phyloP scores from a whole-genome alignment of 768 basidiomycete species.

The Saitozyma sp. region DNA sequence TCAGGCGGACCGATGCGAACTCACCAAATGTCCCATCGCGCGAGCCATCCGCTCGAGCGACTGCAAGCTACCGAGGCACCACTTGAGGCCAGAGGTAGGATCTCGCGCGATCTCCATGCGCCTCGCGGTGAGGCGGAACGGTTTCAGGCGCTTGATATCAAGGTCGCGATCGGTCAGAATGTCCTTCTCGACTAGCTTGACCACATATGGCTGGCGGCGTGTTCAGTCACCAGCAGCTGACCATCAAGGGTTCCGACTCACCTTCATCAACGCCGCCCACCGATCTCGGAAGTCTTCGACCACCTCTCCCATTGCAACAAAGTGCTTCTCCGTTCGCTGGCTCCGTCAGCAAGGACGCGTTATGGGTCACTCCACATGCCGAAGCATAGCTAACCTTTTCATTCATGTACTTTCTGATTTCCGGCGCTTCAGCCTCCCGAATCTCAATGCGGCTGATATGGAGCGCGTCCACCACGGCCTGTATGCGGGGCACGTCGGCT shows the following conservation, averaged over 20 bases:
- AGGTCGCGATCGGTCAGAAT: conserved; percentile 43
- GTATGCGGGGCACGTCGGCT: conserved; percentile 78
- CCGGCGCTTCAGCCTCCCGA: conserved; percentile 83
- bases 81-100: conserved; percentile 55
- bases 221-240: not conserved
- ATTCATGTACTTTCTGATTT: conserved; percentile 80
- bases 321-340: conserved; percentile 73
- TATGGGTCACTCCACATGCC: not conserved
- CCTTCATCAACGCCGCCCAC: conserved; percentile 72
- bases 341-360: not conserved
- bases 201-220: conserved; percentile 37
- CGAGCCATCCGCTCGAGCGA: conserved; percentile 65
- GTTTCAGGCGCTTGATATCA: conserved; percentile 68
- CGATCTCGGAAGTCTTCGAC: conserved; percentile 67
- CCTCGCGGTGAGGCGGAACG: conserved; percentile 55
- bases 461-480: conserved; percentile 82
- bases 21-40: conserved; percentile 83
- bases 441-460: conserved; percentile 96
- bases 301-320: conserved; percentile 70
- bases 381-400: conserved; percentile 64
- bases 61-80: conserved; percentile 60
- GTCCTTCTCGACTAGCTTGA: conserved; percentile 41
- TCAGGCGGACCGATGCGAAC: conserved; percentile 32
- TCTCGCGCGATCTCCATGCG: conserved; percentile 36
- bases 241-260: conserved; percentile 41